Base-by-base conservation (phyloP, 768 basidiomycete species). In the Boletus edulis region DNA sequence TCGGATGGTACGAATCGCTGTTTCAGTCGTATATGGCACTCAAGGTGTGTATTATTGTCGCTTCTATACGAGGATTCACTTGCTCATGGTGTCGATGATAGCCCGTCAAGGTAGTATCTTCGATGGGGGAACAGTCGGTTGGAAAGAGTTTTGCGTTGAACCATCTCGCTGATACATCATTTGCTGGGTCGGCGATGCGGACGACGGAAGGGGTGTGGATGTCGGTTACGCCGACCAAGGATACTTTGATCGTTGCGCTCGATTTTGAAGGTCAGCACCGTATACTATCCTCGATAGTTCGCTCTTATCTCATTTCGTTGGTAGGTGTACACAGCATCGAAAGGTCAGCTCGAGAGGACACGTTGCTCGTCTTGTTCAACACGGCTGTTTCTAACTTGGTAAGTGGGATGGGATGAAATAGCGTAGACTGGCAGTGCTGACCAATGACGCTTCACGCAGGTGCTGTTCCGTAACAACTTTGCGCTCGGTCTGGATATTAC, bases 121-220 rank as follows among this genome's bases (percentile, higher is more conserved):
- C 84, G 0, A 85, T 85, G 84, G 84, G 83, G 1, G 83, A 84
- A 62, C 84, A 86, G 61, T 84, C 82, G 0, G 84, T 86, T 1
- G 85, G 84, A 1, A 85, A 85, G 59, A 81, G 78, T 49, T 86
- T 77, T 50, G 70, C 79, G 0, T 63, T 85, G 39, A 85, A 85
- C 49, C 85, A 86, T 57, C 71, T 86, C 6, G 77, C 75, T 1
- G 84, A 86, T 59, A 83, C 83, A 0, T 85, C 85, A 0, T 86
- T 86, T 59, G 82, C 82, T 9, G 84, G 85, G 1, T 81, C 78
- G 10, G 84, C 84, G 0, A 84, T 85, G 82, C 71, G 81, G n/a
- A 84, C 83, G 10, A 85, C 81, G 62, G 81, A 84, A 69, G 83
- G 84, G 5, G 81, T 85, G 2, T 85, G 84, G 84, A 80, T 85